phyloP scores from a whole-genome alignment of 192 early-diverging fungal species.

The Pilaira anomala region DNA sequence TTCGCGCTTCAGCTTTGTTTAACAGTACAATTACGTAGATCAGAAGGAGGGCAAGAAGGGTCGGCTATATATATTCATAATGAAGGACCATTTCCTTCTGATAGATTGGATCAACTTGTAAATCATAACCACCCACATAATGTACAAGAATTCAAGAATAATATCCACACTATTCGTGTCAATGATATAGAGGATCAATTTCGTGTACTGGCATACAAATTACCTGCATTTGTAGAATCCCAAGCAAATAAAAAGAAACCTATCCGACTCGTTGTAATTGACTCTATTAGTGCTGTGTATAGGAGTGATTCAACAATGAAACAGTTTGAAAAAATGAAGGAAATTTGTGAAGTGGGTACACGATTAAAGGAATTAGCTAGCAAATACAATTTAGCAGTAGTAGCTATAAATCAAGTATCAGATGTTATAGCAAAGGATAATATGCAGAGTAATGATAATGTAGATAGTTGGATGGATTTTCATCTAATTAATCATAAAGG shows the following conservation, averaged over 20 bases:
- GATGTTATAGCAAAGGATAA: slow-evolving; percentile 36
- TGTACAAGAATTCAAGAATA: slow-evolving; percentile 1
- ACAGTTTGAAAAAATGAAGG: slow-evolving; percentile 39
- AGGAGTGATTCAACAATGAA: slow-evolving; percentile 45
- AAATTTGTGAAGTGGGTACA: slow-evolving; percentile 58
- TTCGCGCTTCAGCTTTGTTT: slow-evolving; percentile 79
- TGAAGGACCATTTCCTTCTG: slow-evolving; percentile 67
- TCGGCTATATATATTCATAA: slow-evolving; percentile 66
- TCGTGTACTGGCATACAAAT: slow-evolving; percentile 69
- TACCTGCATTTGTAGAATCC: slow-evolving; percentile 58
- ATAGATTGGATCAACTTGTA: slow-evolving; percentile 54
- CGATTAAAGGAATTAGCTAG: slow-evolving; percentile 62
- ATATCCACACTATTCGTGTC: slow-evolving; percentile 66
- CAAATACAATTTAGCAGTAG: slow-evolving; percentile 60
- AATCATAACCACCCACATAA: slow-evolving; percentile 18
- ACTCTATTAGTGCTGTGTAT: slow-evolving; percentile 82
- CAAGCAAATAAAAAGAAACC: slow-evolving; percentile 17
- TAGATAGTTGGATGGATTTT: slow-evolving; percentile 28
- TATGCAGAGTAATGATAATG: slow-evolving; percentile 11
- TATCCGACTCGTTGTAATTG: slow-evolving; percentile 77
- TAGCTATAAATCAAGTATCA: slow-evolving; percentile 83
- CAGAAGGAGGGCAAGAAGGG: slow-evolving; percentile 49
- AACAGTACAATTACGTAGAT: slow-evolving; percentile 64
- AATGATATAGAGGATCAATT: slow-evolving; percentile 67
- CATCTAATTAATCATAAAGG: slow-evolving; percentile 15